Conservation (phyloP, 2,329 filamentous ascomycete genomes). For the Ophiostoma quercus region DNA sequence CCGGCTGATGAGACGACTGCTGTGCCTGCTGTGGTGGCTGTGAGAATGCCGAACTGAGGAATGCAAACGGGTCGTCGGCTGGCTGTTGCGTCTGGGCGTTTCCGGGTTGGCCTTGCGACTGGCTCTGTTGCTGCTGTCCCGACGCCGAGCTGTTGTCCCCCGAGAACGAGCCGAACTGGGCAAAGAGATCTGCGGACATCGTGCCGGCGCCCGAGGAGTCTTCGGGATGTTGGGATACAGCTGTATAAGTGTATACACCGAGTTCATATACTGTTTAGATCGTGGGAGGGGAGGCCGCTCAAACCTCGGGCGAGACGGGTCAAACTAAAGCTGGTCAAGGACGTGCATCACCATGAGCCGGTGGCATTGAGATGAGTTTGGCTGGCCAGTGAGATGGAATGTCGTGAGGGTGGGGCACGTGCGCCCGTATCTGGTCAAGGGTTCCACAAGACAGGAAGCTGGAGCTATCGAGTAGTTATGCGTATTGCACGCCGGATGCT, state of each 20-base stretch:
- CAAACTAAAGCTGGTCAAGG: neutral
- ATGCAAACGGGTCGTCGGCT: conserved; percentile 34
- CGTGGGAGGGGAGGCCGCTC: neutral
- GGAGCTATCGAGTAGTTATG: neutral
- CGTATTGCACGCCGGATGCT: neutral
- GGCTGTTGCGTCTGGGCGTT: conserved; percentile 20
- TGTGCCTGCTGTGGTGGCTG: conserved; percentile 21
- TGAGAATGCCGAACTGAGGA: conserved; percentile 29
- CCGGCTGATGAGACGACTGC: conserved; percentile 16
- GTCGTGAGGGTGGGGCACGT: conserved; percentile 20
- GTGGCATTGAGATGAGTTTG: neutral
- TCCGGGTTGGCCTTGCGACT: conserved; percentile 15
- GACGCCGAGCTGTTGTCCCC: conserved; percentile 31
- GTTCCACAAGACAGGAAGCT: conserved; percentile 7
- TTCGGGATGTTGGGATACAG: neutral
- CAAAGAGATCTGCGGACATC: conserved; percentile 64
- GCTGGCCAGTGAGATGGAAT: conserved; percentile 1
- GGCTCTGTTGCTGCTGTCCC: conserved; percentile 30
- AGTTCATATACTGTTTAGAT: neutral
- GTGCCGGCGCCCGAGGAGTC: neutral
- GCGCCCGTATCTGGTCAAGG: neutral
- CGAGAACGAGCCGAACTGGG: conserved; percentile 53
- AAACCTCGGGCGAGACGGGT: neutral
- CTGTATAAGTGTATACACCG: neutral
- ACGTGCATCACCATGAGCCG: neutral